Conservation (phyloP, 2,329 filamentous ascomycete genomes). For the Chrysoporthe deuterocubensis region DNA sequence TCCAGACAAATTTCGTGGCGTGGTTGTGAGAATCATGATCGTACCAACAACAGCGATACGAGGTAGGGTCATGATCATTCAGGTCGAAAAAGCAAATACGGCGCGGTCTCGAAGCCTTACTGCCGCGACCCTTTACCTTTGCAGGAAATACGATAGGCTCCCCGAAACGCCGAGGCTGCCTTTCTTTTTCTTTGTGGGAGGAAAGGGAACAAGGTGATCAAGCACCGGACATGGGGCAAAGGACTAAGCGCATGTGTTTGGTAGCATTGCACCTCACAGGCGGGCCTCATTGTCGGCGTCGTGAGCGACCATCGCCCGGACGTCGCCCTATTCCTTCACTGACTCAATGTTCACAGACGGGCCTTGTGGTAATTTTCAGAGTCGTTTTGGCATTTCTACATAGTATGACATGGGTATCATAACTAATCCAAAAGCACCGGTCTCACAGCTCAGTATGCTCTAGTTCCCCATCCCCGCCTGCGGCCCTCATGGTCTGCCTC, state of each 20-base stretch:
- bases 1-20: neutral
- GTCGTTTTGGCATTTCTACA: neutral
- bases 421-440: neutral
- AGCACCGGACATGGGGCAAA: no score
- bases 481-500: conserved; percentile 21
- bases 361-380: no score
- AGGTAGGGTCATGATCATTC: neutral
- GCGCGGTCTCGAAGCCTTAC: neutral
- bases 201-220: neutral
- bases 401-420: conserved; percentile 12
- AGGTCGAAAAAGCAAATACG: neutral
- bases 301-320: neutral
- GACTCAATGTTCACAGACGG: neutral
- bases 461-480: neutral
- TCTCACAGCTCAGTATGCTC: conserved; percentile 21
- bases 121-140: neutral
- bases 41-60: neutral
- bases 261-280: neutral
- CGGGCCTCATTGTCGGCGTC: neutral
- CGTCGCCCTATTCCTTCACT: no score
- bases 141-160: neutral
- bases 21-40: neutral
- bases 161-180: neutral
- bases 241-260: no score
- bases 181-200: neutral